Conservation (phyloP, 2,329 filamentous ascomycete genomes). For the Xylariaceae sp. region DNA sequence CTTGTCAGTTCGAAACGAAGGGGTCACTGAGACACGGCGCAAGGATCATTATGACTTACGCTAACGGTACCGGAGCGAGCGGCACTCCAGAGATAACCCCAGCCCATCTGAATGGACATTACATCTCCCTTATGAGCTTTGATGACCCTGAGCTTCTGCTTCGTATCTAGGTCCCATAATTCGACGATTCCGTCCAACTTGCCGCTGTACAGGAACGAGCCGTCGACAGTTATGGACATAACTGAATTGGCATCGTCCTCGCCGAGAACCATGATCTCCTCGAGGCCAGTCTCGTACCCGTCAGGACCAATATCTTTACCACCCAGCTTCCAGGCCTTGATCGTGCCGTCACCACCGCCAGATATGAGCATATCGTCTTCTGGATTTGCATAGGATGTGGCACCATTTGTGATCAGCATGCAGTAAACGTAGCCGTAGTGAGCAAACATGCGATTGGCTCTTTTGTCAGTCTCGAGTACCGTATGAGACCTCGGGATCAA, state of each 20-base stretch:
- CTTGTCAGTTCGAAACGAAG: conserved; percentile 3
- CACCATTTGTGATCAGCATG: conserved; percentile 78
- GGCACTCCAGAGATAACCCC: conserved; percentile 79
- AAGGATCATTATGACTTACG: conserved; percentile 44
- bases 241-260: conserved; percentile 58
- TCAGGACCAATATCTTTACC: conserved; percentile 43
- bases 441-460: conserved; percentile 80
- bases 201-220: conserved; percentile 87
- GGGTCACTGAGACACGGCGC: neutral
- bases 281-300: conserved; percentile 55
- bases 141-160: conserved; percentile 82
- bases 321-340: conserved; percentile 82
- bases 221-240: conserved; percentile 78
- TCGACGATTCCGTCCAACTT: conserved; percentile 84
- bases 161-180: conserved; percentile 94
- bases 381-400: conserved; percentile 59
- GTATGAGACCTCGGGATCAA: conserved; percentile 49
- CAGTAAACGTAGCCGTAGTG: conserved; percentile 96
- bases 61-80: conserved; percentile 84
- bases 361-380: conserved; percentile 82
- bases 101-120: conserved; percentile 79
- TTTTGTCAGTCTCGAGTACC: conserved; percentile 73
- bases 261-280: conserved; percentile 62
- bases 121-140: conserved; percentile 76
- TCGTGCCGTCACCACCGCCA: conserved; percentile 86